Evolutionary conservation across 495 filamentous ascomycete genomes (phyloP).

Genomic region (Rhypophila decipiens): DNA sequence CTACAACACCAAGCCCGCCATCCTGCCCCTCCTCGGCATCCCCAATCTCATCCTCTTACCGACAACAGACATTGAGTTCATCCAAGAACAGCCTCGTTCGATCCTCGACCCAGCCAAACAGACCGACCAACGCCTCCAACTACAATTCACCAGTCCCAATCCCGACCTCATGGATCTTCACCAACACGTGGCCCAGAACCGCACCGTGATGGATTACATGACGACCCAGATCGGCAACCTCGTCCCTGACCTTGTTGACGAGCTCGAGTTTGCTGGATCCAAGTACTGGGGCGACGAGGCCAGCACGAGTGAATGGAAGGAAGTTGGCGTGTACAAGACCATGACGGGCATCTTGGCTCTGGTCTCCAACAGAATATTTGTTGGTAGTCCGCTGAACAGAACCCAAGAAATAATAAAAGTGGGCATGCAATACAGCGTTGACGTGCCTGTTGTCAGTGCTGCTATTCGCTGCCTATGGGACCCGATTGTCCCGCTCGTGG

Average conservation of each 20-base stretch:
- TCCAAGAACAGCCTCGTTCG: conserved; percentile 40
- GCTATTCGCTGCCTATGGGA: conserved; percentile 29
- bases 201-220: conserved; percentile 28
- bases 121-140: conserved; percentile 27
- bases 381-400: conserved; percentile 27
- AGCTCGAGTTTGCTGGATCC: conserved; percentile 28
- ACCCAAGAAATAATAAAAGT: conserved; percentile 31
- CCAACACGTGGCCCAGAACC: conserved; percentile 29
- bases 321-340: conserved; percentile 33
- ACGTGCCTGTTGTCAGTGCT: conserved; percentile 24
- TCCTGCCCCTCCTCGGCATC: conserved; percentile 20
- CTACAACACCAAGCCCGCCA: conserved; percentile 19
- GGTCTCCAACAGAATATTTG: conserved; percentile 31
- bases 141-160: conserved; percentile 31
- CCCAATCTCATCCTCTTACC: conserved; percentile 34
- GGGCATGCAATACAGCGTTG: conserved; percentile 34
- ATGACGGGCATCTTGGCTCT: conserved; percentile 24
- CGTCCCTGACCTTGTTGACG: conserved; percentile 36
- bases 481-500: conserved; percentile 33
- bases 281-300: conserved; percentile 27
- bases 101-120: conserved; percentile 25
- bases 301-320: conserved; percentile 25
- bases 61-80: conserved; percentile 30
- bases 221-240: conserved; percentile 36
- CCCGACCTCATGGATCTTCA: conserved; percentile 25